Conservation (phyloP, 495 filamentous ascomycete species). For the Acidiella bohemica region DNA sequence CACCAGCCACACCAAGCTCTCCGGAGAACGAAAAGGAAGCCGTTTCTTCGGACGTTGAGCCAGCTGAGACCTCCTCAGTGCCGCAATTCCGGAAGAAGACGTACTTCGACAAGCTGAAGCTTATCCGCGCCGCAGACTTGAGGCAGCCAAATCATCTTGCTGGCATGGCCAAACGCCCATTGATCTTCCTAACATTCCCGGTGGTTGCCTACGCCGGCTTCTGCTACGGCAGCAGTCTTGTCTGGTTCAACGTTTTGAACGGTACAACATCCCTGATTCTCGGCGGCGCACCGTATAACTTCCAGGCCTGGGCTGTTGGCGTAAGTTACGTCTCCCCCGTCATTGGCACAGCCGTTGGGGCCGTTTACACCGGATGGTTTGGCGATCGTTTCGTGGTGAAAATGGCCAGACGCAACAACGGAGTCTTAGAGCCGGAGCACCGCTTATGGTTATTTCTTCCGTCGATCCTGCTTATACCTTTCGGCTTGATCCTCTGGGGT, state of each 20-base stretch:
- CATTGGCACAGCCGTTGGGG: conserved; percentile 39
- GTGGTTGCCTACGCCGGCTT: conserved; percentile 56
- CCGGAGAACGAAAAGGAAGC: conserved; percentile 24
- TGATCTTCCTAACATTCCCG: conserved; percentile 41
- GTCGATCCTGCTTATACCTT: conserved; percentile 40
- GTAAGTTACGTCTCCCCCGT: conserved; percentile 46
- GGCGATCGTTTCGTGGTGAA: conserved; percentile 47
- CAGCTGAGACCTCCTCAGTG: not conserved
- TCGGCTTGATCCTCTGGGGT: conserved; percentile 52
- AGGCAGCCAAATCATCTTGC: conserved; percentile 32
- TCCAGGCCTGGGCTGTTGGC: conserved; percentile 46
- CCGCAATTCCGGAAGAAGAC: conserved; percentile 25
- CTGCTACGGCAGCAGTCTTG: conserved; percentile 48
- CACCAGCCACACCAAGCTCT: not conserved
- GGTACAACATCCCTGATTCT: conserved; percentile 50
- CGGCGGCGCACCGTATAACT: conserved; percentile 42
- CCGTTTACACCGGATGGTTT: conserved; percentile 38
- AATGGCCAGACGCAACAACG: conserved; percentile 47
- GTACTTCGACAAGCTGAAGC: conserved; percentile 42
- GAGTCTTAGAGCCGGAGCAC: conserved; percentile 48
- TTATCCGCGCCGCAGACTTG: conserved; percentile 20
- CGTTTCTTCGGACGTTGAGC: not conserved
- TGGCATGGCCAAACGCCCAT: conserved; percentile 37
- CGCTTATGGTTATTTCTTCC: conserved; percentile 48
- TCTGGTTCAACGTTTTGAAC: conserved; percentile 56